Percentiles rank a stretch among this genome's conserved stretches.
phyloP scores from a whole-genome alignment of 805 yeast species.

The Candida jianshihensis region DNA sequence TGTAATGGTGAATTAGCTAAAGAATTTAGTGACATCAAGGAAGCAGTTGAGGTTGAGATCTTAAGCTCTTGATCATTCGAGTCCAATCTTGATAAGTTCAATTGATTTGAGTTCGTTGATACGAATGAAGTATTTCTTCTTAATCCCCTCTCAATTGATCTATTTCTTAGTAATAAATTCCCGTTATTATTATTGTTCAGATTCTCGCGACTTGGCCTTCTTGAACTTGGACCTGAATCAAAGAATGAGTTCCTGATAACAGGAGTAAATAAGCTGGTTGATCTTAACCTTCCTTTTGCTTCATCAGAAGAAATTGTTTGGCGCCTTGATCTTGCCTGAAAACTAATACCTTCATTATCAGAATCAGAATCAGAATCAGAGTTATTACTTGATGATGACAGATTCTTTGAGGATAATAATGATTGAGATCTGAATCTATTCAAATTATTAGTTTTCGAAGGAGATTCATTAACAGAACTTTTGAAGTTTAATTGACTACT shows the following conservation, averaged over 20 bases:
- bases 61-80: neutral
- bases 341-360: slow-evolving; percentile 22
- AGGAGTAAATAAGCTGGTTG: slow-evolving; percentile 22
- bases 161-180: neutral
- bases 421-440: slow-evolving; percentile 19
- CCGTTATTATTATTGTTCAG: no score
- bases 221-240: slow-evolving; percentile 1
- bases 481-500: slow-evolving; percentile 16
- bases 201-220: neutral
- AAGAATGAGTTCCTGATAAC: slow-evolving; percentile 17
- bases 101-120: neutral
- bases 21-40: neutral
- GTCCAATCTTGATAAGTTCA: neutral
- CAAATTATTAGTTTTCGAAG: slow-evolving; percentile 8
- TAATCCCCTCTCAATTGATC: slow-evolving; percentile 1
- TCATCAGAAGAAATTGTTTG: slow-evolving; percentile 2
- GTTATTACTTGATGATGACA: slow-evolving; percentile 1
- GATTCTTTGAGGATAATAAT: slow-evolving; percentile 8
- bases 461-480: slow-evolving; percentile 9
- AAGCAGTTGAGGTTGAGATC: neutral
- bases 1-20: neutral
- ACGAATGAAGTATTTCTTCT: neutral
- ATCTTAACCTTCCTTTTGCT: slow-evolving; percentile 19
- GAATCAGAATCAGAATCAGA: slow-evolving; percentile 13
- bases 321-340: slow-evolving; percentile 14